Conservation (phyloP, 345 rosid genomes). For the Conringia planisiliqua region DNA sequence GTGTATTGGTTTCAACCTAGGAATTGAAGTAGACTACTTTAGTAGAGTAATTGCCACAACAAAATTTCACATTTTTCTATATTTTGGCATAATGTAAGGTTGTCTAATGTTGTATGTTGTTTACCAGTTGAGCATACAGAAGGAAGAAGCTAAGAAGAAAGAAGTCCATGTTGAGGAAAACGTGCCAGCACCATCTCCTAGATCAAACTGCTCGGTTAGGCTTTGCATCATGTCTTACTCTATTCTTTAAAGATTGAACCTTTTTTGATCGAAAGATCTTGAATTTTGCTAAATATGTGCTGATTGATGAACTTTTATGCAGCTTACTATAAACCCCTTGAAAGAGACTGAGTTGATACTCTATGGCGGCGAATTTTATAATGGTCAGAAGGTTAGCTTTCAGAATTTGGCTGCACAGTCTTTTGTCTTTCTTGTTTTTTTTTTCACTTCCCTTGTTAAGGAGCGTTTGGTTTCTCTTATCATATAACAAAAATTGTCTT, state of each 20-base stretch:
- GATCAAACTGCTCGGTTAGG: conserved; percentile 83
- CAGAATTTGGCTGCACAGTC: not conserved
- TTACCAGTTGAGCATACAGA: conserved; percentile 68
- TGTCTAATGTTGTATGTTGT: not conserved
- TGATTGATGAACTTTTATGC: conserved; percentile 2
- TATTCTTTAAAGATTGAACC: not conserved
- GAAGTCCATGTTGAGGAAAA: conserved; percentile 87
- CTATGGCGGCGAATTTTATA: conserved; percentile 91
- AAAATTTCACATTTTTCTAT: not conserved
- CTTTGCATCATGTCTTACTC: not conserved
- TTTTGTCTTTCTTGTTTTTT: not conserved
- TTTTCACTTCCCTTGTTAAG: not conserved
- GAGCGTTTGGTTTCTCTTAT: not conserved
- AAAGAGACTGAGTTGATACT: conserved; percentile 87
- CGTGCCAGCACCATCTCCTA: conserved; percentile 84
- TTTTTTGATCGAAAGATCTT: not conserved
- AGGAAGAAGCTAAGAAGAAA: conserved; percentile 94
- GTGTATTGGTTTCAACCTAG: not conserved
- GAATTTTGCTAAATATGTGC: not conserved
- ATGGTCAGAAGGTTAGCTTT: conserved; percentile 74
- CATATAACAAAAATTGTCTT: not conserved
- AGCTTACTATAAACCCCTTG: conserved; percentile 75
- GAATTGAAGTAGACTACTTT: not conserved
- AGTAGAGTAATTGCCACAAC: not conserved
- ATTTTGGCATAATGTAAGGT: not conserved